Base-by-base conservation (phyloP, 805 yeast genomes). In the Naumovozyma dairenensis region DNA sequence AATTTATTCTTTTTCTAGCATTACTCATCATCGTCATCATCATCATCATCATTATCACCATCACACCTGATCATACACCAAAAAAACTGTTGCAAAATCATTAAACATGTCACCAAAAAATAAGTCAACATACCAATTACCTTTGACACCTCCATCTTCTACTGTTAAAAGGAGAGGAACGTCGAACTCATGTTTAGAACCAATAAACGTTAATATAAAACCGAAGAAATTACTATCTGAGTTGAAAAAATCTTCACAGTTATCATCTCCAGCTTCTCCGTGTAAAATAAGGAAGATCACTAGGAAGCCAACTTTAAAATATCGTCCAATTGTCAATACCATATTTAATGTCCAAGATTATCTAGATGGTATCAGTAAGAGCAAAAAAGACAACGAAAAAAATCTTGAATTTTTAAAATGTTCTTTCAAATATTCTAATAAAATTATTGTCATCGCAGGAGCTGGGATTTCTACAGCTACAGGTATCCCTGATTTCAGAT, bases 401-500 rank as follows among this genome's bases (percentile, higher is more conserved):
- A 46, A 70, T 37, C 54, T 74, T 9, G 61, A 66, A 6, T 71
- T 74, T 39, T 46, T 77, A 17, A 67, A 66, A 35, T 69, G 72
- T 51, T 72, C 74, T 0, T 50, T 77, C 16, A 55, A 52, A 21
- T 65, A 78, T 44, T 66, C 87, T 20, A 72, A 67, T 42, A 69
- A 70, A 40, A 62, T 78, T 20, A 67, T 83, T 2, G 71, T 79
- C 19, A 67, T 86, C 19, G 73, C 87, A 1, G 96, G 96, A 8
- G 96, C 96, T 13, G 96, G 96, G 3, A 73, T 83, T 14, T 83
- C 94, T 9, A 92, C 87, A 34, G 80, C 81, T 19, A 84, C 94
- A 1, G 96, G 96, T 4, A 86, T 85, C 25, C 95, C 95, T 3
- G 92, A 80, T 48, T 80, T 85, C 51, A 62, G 96, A 51, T 80